Conservation (phyloP, 1,284 basidiomycete genomes). For the Irpex sp. region DNA sequence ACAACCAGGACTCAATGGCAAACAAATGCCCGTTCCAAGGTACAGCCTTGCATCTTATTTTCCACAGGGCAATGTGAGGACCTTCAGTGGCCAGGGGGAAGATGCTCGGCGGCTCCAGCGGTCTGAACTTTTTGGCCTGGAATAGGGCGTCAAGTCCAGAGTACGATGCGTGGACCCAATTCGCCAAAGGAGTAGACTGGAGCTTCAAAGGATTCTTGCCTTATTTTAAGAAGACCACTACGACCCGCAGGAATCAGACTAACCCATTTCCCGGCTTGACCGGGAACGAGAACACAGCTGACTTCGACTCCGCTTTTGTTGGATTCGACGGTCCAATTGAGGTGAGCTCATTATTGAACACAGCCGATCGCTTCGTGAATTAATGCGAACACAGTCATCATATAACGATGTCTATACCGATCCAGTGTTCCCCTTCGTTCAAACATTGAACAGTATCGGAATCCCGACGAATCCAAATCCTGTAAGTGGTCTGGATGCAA, state of each 20-base stretch:
- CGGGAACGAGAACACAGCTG: neutral
- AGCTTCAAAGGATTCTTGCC: conserved; percentile 11
- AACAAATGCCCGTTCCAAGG: conserved; percentile 1
- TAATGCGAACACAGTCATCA: conserved; percentile 8
- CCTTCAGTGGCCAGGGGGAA: conserved; percentile 10
- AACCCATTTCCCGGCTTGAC: conserved; percentile 4
- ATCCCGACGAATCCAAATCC: conserved; percentile 20
- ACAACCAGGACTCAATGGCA: conserved; percentile 11
- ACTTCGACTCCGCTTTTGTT: conserved; percentile 6
- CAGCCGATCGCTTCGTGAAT: neutral
- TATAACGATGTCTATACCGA: conserved; percentile 21
- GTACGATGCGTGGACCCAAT: conserved; percentile 17
- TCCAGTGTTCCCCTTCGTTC: conserved; percentile 16
- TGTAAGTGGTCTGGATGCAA: conserved; percentile 11
- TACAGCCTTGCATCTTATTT: neutral
- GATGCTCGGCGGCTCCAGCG: conserved; percentile 21
- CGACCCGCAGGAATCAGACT: conserved; percentile 1
- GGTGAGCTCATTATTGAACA: conserved; percentile 1
- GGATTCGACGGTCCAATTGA: conserved; percentile 14
- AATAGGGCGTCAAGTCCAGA: conserved; percentile 15
- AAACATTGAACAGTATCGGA: conserved; percentile 18
- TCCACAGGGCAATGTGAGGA: neutral
- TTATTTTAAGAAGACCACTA: conserved; percentile 16
- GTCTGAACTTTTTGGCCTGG: conserved; percentile 18
- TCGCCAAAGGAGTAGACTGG: conserved; percentile 16